Base-by-base conservation (phyloP, 2,329 filamentous ascomycete genomes). In the Fusarium goolgardi region DNA sequence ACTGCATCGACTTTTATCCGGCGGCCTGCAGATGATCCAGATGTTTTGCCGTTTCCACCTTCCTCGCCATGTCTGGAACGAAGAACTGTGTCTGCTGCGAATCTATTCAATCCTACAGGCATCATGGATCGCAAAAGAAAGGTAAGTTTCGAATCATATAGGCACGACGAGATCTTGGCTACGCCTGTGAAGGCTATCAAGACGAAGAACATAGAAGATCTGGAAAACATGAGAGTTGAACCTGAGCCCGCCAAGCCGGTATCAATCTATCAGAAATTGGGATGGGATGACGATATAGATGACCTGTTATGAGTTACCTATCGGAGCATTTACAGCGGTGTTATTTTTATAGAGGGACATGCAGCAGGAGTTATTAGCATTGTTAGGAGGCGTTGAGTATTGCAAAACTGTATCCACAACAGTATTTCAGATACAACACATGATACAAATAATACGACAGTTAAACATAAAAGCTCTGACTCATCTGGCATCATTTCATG, bases 241-340 rank as follows among this genome's bases (percentile, higher is more conserved):
- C 50, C 60, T 13, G 56, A 67, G 51, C 46, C 41, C 21, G 13
- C 61, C 23, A 78, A 73, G 61, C 75, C 75, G 34, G 63, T 78
- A 65, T 84, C 83, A 13, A 84, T 88, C 52, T 89, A 85, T 69
- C 80, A 86, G 70, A 79, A 78, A 67, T 75, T 88, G 41, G 86
- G 86, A 45, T 89, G 86, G 86, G 85, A 88, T 71, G 82, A 87
- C 61, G 85, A 88, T 63, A 78, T 82, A 73, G 83, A 87, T 73
- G 80, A 82, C 74, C 74, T 81, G 75, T 78, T 63, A 79, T 76
- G 77, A 79, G 57, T 54, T 67, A 29, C 58, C 61, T 66, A 39
- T 56, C 25, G 44, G 55, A 67, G 71, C 70, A 68, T 73, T 69
- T 69, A 60, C 25, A 63, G 59, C 49, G 61, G 67, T 67, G 56